Conservation (phyloP, 2,329 filamentous ascomycete species). For the Aspergillus quadrilineatus region DNA sequence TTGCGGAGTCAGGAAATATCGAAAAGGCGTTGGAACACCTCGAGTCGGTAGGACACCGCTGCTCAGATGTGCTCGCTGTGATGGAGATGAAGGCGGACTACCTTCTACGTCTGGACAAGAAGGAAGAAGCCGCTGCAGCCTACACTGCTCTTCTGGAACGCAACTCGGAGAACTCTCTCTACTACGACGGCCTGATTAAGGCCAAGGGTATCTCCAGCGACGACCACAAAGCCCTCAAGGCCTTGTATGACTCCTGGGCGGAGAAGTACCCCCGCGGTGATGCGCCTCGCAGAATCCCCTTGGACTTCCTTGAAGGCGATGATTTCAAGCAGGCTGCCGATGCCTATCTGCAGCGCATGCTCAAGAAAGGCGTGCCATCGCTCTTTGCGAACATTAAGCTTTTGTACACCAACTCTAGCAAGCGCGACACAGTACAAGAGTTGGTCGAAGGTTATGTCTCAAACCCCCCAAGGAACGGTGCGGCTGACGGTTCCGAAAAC, state of each 20-base stretch:
- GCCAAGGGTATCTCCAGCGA: constrained; percentile 63
- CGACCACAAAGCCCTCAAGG: constrained; percentile 65
- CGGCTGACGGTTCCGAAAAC: constrained; percentile 49
- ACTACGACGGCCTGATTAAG: constrained; percentile 76
- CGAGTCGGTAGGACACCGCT: constrained; percentile 71
- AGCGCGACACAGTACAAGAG: constrained; percentile 72
- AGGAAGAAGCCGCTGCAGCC: constrained; percentile 75
- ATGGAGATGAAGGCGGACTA: constrained; percentile 86
- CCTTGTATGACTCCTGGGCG: constrained; percentile 79
- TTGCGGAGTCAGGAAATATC: constrained; percentile 82
- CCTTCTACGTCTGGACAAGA: constrained; percentile 71
- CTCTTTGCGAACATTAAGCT: constrained; percentile 97
- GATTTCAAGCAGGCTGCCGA: constrained; percentile 77
- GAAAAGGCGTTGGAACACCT: constrained; percentile 84
- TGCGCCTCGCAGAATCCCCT: constrained; percentile 77
- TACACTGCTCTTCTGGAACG: constrained; percentile 80
- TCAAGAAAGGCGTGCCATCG: constrained; percentile 90
- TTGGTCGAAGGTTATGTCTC: constrained; percentile 77
- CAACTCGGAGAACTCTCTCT: constrained; percentile 82
- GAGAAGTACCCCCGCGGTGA: constrained; percentile 80
- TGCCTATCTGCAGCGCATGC: constrained; percentile 76
- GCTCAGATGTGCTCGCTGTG: constrained; percentile 78
- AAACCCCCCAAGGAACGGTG: constrained; percentile 49
- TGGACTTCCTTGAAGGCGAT: constrained; percentile 84
- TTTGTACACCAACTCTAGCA: constrained; percentile 74